phyloP scores from a whole-genome alignment of 208 protist species.

The Vickermania ingenoplastis region DNA sequence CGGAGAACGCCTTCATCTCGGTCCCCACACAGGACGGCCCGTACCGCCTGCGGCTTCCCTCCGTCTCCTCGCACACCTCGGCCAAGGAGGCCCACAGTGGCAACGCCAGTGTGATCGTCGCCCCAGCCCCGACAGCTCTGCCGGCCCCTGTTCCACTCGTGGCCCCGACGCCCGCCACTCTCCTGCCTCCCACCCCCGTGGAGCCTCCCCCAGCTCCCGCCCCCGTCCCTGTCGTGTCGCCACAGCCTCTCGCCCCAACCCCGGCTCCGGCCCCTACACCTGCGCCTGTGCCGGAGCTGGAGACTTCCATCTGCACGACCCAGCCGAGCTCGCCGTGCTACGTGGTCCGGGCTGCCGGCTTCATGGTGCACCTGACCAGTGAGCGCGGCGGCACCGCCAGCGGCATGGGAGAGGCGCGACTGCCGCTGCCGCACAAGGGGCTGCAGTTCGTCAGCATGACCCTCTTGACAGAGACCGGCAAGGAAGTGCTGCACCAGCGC shows the following conservation, averaged over 20 bases:
- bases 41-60: conserved; percentile 48
- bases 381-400: conserved; percentile 38
- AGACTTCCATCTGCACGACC: background rate
- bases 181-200: background rate
- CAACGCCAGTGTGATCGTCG: no score
- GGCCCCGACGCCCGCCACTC: background rate
- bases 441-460: conserved; percentile 43
- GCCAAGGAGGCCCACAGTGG: no score
- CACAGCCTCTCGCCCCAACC: background rate
- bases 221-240: background rate
- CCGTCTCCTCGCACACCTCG: background rate
- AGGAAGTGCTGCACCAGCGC: conserved; percentile 39
- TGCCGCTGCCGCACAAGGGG: conserved; percentile 30
- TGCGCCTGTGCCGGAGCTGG: background rate
- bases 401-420: conserved; percentile 24
- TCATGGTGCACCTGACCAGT: conserved; percentile 40
- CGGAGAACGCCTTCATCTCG: conserved; percentile 19
- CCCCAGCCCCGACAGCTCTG: no score
- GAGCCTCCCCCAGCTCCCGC: background rate
- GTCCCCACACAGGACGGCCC: conserved; percentile 37
- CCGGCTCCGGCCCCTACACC: background rate
- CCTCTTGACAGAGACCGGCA: conserved; percentile 23
- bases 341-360: conserved; percentile 26
- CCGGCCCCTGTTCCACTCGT: no score
- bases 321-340: conserved; percentile 15